A percentile compares a stretch with the other conserved stretches of the same genome.
Evolutionary conservation across 1,284 basidiomycete species (phyloP).

Genomic region (Cryptococcus hybrid): DNA sequence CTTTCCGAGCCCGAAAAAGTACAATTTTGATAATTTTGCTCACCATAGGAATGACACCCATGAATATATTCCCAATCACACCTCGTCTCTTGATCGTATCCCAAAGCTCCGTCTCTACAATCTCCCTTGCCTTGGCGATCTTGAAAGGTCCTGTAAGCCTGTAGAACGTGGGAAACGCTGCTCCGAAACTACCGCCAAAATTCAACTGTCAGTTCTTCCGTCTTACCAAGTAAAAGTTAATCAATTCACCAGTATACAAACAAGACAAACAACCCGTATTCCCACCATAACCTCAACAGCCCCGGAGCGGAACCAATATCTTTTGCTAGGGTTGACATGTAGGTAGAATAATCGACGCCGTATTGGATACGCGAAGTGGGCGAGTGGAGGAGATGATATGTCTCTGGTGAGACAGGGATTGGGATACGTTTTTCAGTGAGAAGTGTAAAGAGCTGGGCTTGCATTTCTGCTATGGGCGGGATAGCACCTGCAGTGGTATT

Average conservation of each 20-base stretch:
- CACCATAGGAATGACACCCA: slow-evolving; percentile 62
- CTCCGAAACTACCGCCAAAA: slow-evolving; percentile 54
- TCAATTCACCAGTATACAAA: slow-evolving; percentile 58
- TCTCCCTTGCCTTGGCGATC: slow-evolving; percentile 49
- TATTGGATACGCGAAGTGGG: slow-evolving; percentile 61
- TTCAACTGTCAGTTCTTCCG: background rate
- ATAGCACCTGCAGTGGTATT: slow-evolving; percentile 55
- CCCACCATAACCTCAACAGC: slow-evolving; percentile 54
- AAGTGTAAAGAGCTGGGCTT: slow-evolving; percentile 62
- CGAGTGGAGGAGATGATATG: slow-evolving; percentile 61
- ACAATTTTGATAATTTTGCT: no score
- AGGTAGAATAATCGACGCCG: slow-evolving; percentile 55
- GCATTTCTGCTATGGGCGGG: slow-evolving; percentile 66
- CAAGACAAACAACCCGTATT: slow-evolving; percentile 58
- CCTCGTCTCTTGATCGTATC: slow-evolving; percentile 63
- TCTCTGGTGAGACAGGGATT: slow-evolving; percentile 55
- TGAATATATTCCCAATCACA: slow-evolving; percentile 60
- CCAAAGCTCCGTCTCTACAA: slow-evolving; percentile 62
- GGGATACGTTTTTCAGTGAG: slow-evolving; percentile 47
- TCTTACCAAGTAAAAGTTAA: background rate
- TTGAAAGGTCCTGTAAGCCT: slow-evolving; percentile 60
- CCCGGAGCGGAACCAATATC: slow-evolving; percentile 62
- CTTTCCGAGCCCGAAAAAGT: no score
- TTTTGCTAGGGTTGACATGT: slow-evolving; percentile 61
- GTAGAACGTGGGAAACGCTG: slow-evolving; percentile 64